Base-by-base conservation (phyloP, 805 yeast species). In the Kurtzmaniella cleridarum region DNA sequence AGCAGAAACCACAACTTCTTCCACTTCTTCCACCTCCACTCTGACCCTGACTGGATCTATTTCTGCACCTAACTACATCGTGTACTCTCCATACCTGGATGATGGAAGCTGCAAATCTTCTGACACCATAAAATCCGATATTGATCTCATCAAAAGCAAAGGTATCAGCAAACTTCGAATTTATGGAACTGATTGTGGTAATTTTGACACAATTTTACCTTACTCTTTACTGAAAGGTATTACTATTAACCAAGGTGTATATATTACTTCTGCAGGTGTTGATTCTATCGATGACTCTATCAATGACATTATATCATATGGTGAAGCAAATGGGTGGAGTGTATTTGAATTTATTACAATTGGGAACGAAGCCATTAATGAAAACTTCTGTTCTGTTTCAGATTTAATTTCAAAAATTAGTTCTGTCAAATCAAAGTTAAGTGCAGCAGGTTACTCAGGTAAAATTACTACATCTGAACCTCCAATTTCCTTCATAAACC, bases 131-230 rank as follows among this genome's bases (percentile, higher is more conserved):
- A 42, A 59, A 35, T 44, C 64, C 16, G 96, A 90, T 59, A 67
- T 90, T 42, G 47, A 65, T 24, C 51, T 64, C 43, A 84, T 90
- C 50, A 54, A 62, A 18, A 57, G 73, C 40, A 79, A 77, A 54
- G 85, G 88, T 40, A 80, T 89, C 50, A 55, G 63, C 30, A 73
- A 74, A 38, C 64, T 90, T 39, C 79, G 97, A 67, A 58, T 87
- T 38, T 90, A 90, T 57, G 95, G 95, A 50, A 83, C 86, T 42
- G 97, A 90, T 60, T 90, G 97, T 67, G 71, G 76, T 57, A 76
- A 84, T 18, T 61, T 85, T 35, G 54, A 71, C 24, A 78, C 83
- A 2, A 78, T 88, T 29, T 71, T 78, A 50, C 86, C 93, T 35
- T 72, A 71, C 30, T 75, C 83, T 48, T 51, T 54, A 17, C 36